phyloP scores from a whole-genome alignment of 331 rosid species.

The Acacia concinna region DNA sequence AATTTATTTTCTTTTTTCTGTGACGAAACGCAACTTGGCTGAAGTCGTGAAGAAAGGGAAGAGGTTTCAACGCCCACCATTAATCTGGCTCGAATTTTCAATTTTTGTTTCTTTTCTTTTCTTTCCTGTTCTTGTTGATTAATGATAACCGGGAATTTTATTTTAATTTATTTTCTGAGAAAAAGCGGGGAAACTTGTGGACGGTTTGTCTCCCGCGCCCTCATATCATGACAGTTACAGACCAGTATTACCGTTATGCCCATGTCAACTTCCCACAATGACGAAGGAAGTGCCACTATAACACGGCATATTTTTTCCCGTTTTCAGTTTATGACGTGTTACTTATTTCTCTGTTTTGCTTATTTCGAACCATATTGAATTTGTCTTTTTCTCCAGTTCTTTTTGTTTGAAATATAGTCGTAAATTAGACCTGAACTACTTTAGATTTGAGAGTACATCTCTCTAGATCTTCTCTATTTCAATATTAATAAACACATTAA shows the following conservation, averaged over 20 bases:
- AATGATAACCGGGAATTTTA: constrained; percentile 16
- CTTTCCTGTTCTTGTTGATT: neutral
- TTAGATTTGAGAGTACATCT: neutral
- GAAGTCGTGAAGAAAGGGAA: constrained; percentile 38
- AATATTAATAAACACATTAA: neutral
- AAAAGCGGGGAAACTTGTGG: constrained; percentile 30
- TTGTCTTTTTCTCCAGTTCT: neutral
- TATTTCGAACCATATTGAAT: neutral
- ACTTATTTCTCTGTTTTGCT: neutral
- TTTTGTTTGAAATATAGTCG: neutral
- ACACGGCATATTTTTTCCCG: neutral
- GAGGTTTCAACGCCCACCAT: constrained; percentile 19
- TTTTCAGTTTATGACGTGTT: neutral
- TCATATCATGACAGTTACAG: neutral
- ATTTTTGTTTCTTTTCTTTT: neutral
- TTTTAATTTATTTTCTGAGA: neutral
- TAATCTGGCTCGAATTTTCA: constrained; percentile 32
- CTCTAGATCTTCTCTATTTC: neutral
- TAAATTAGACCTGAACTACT: neutral
- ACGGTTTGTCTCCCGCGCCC: constrained; percentile 1
- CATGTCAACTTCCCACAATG: neutral
- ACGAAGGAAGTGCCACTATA: neutral
- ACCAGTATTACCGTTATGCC: neutral
- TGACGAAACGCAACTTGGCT: constrained; percentile 11
- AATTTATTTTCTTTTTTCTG: neutral